Base-by-base conservation (phyloP, 1,284 basidiomycete species). In the Sporisorium sorghi region DNA sequence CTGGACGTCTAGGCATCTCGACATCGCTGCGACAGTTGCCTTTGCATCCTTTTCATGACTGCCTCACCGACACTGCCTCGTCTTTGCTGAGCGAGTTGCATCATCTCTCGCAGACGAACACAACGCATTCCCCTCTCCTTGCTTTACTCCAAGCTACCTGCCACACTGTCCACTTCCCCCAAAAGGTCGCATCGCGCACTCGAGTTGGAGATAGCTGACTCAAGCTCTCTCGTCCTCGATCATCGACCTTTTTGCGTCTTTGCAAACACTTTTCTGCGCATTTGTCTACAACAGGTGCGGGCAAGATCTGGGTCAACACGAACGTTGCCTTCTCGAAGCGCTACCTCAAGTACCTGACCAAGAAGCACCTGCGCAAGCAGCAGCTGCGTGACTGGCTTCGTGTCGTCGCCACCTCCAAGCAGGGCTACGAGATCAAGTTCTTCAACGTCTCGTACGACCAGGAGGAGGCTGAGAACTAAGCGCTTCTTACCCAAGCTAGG, bases 321-420 rank as follows among this genome's bases (percentile, higher is more conserved):
- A 79, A 79, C 64, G 82, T 85, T 58, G 83, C 85, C 69, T 85
- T 86, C 77, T 86, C 85, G 55, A 84, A 84, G 83, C 83, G 86
- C 52, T 86, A 86, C 84, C 83, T 86, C 79, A 86, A 86, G 81
- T 86, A 85, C 81, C 72, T 86, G 21, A 86, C 85, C 71, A 86
- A 86, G 82, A 85, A 85, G 80, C 83, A 80, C 76, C 75, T 84
- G 58, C 79, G 80, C 77, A 81, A 83, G 65, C 75, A 78, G 60
- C 80, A 81, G 76, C 81, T 85, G 43, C 83, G 84, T 65, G 84
- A 85, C 77, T 85, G 84, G 82, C 79, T 84, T 51, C 83, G 83
- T 62, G 85, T 85, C 55, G 85, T 85, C 24, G 83, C 85, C 54
- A 85, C 85, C 69, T 79, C 76, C 78, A 85, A 85, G 83, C 75